Evolutionary conservation across 768 basidiomycete genomes (phyloP).

Genomic region (Neoboletus magnificus): DNA sequence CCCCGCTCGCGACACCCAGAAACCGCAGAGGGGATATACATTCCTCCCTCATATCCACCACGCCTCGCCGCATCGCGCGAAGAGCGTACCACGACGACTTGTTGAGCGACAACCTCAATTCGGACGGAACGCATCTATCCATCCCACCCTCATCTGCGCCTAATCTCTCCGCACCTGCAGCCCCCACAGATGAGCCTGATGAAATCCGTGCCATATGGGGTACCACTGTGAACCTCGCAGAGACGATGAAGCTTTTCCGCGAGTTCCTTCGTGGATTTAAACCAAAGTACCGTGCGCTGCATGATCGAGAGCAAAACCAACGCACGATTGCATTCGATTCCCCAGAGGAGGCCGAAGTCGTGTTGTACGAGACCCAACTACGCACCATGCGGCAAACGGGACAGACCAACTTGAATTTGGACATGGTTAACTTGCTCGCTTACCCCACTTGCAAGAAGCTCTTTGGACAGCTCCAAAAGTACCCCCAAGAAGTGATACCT

Average conservation of each 20-base stretch:
- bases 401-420: slow-evolving; percentile 91
- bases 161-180: slow-evolving; percentile 57
- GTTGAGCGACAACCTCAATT: slow-evolving; percentile 41
- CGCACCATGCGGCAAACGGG: slow-evolving; percentile 86
- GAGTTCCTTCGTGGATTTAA: slow-evolving; percentile 93
- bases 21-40: slow-evolving; percentile 31
- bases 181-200: slow-evolving; percentile 69
- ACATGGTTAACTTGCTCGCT: slow-evolving; percentile 79
- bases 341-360: slow-evolving; percentile 64
- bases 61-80: slow-evolving; percentile 21
- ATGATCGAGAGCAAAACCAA: slow-evolving; percentile 64
- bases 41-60: slow-evolving; percentile 34
- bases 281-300: slow-evolving; percentile 74
- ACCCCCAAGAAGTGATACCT: slow-evolving; percentile 96
- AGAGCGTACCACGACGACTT: slow-evolving; percentile 20
- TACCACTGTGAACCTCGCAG: slow-evolving; percentile 87
- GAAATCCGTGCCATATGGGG: slow-evolving; percentile 96
- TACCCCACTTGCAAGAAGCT: slow-evolving; percentile 85
- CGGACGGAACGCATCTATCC: slow-evolving; percentile 57
- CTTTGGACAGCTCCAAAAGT: slow-evolving; percentile 79
- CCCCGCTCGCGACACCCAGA: slow-evolving; percentile 43
- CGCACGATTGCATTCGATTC: slow-evolving; percentile 48
- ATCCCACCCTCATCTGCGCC: slow-evolving; percentile 55
- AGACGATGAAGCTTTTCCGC: slow-evolving; percentile 88
- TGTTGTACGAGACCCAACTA: slow-evolving; percentile 78